Conservation (phyloP, 495 filamentous ascomycete genomes). For the Lasiosphaeria hispida region DNA sequence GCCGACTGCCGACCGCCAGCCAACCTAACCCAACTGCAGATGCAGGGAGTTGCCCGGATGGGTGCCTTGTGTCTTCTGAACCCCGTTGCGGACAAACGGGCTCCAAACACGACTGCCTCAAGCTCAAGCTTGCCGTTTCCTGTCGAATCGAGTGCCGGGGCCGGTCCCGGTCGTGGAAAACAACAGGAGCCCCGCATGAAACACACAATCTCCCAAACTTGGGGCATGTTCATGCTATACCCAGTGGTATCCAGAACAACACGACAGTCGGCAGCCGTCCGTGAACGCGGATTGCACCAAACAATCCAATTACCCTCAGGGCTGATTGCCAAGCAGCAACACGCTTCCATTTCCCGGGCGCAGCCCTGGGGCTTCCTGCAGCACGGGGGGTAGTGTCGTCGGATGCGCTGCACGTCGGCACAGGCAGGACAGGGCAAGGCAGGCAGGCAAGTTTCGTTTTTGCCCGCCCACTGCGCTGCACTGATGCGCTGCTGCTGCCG, state of each 20-base stretch:
- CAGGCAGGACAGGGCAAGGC: background rate
- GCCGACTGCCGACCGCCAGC: conserved; percentile 1
- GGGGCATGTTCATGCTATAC: no score
- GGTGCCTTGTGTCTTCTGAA: background rate
- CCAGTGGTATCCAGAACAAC: no score
- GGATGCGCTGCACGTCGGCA: conserved; percentile 6
- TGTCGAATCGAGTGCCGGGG: background rate
- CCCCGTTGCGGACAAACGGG: background rate
- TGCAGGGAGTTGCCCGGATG: background rate
- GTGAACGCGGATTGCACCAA: background rate
- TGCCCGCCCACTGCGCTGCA: conserved; percentile 1
- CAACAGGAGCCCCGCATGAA: no score
- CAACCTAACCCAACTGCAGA: conserved; percentile 1
- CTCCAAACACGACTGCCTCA: conserved; percentile 1
- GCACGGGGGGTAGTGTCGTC: background rate
- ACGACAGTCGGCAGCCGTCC: no score
- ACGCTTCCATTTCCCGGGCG: background rate
- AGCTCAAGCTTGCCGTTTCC: background rate
- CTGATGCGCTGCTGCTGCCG: no score
- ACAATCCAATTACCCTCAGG: background rate
- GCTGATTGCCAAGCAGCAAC: background rate
- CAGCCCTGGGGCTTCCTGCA: background rate
- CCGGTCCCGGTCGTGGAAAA: background rate
- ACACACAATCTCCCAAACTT: no score
- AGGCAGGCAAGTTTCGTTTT: background rate